A percentile compares a stretch with the other conserved stretches of the same genome.
phyloP scores from a whole-genome alignment of 2,329 filamentous ascomycete species.

The Monosporascus ibericus region DNA sequence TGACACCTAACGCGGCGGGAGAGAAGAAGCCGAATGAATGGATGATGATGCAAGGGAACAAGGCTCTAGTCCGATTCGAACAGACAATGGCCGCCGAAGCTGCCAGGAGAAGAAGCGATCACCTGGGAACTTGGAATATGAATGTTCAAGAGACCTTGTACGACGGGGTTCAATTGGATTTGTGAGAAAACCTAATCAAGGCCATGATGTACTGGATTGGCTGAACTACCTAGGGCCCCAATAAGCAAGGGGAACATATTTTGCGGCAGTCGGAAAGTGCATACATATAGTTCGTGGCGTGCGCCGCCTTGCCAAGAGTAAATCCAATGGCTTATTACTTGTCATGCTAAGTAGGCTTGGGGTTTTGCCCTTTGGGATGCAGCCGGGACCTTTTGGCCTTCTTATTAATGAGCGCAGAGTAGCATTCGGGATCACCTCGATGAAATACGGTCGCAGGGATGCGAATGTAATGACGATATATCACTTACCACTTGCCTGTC shows the following conservation, averaged over 20 bases:
- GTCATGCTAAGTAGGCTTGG: background rate
- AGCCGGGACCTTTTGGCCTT: background rate
- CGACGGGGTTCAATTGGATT: constrained; percentile 42
- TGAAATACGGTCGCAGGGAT: background rate
- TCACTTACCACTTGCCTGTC: background rate
- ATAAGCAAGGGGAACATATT: background rate
- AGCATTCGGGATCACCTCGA: background rate
- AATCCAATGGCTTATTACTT: background rate
- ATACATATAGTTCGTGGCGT: background rate
- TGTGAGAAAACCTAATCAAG: constrained; percentile 41
- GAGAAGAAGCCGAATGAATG: constrained; percentile 39
- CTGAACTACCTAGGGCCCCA: constrained; percentile 27
- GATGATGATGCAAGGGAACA: constrained; percentile 40
- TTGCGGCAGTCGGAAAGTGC: background rate
- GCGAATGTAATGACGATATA: background rate
- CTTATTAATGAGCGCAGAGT: background rate
- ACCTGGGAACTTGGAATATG: constrained; percentile 3
- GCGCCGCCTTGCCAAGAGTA: background rate
- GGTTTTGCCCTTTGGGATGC: background rate
- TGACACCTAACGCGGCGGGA: constrained; percentile 41
- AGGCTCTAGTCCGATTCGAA: constrained; percentile 40
- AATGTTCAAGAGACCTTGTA: constrained; percentile 36
- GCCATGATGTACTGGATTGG: constrained; percentile 45
- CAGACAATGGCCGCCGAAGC: constrained; percentile 30
- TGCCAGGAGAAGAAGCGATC: constrained; percentile 31